Evolutionary conservation across 1,284 basidiomycete species (phyloP).

Genomic region (Singerocomus inundabilis): DNA sequence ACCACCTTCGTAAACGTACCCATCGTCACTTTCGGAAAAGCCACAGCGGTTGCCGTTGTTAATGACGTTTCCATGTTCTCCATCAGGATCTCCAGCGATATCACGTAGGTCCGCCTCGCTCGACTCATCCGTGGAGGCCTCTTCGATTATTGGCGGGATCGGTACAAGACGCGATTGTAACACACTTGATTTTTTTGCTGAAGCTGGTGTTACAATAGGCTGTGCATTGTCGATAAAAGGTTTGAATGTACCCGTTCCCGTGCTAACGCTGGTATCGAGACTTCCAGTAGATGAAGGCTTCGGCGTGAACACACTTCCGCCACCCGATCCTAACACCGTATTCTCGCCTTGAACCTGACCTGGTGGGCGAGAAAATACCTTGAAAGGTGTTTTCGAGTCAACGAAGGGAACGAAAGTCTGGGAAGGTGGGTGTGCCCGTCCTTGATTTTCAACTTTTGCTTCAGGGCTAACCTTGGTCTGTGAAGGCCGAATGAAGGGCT

Average conservation of each 20-base stretch:
- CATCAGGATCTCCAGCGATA: constrained; percentile 22
- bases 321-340: constrained; percentile 12
- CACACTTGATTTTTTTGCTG: constrained; percentile 23
- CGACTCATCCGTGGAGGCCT: constrained; percentile 34
- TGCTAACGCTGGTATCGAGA: constrained; percentile 5
- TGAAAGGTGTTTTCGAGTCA: constrained; percentile 59
- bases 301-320: constrained; percentile 40
- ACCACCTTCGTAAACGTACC: constrained; percentile 30
- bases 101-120: constrained; percentile 29
- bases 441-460: constrained; percentile 15
- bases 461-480: constrained; percentile 26
- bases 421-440: constrained; percentile 15
- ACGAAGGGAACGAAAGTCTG: constrained; percentile 51
- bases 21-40: constrained; percentile 35
- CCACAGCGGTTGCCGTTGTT: constrained; percentile 32
- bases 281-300: constrained; percentile 35
- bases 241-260: constrained; percentile 35
- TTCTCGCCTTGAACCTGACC: constrained; percentile 40
- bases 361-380: constrained; percentile 68
- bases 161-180: constrained; percentile 22
- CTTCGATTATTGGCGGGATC: constrained; percentile 26
- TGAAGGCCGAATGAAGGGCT: constrained; percentile 30
- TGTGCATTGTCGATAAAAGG: constrained; percentile 45
- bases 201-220: constrained; percentile 31
- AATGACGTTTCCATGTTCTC: constrained; percentile 24